Evolutionary conservation across 345 rosid species (phyloP), one percentile per base, ranked within the genome.

Genomic region (Murraya paniculata): DNA sequence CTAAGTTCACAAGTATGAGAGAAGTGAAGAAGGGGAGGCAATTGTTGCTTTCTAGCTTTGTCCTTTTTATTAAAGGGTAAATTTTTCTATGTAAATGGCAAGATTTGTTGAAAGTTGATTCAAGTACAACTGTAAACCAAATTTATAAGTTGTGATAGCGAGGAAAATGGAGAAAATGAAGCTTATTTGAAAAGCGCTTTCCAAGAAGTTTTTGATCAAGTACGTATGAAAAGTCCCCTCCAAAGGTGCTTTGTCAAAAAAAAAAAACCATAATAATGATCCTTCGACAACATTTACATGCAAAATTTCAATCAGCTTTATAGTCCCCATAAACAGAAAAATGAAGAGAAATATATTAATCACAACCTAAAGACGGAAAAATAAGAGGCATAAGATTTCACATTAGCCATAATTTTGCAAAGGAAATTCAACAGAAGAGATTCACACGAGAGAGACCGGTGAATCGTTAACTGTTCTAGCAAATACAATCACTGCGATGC

Each of bases 81-180:
- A 16, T 35, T 38, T 74, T 61, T 60, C 27, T 27, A 4, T 0
- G 11, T 0, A 56, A 72, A 25, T 19, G 35, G 6, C 48, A 28
- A n/a, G 53, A 65, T 7, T 72, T 36, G 35, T 72, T 72, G 65
- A 72, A 72, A 72, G 19, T 24, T 24, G 50, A 57, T n/a, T 28
- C 55, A 73, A 22, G 64, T 36, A 73, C 66, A 73, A 57, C 66
- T 73, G 66, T 14, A 24, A 2, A 11, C 55, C 76, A 58, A 1
- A 13, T 33, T 38, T 10, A 24, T n/a, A 22, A 2, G 24, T 56
- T 56, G 11, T 56, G 9, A 56, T 56, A 19, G 22, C 68, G n/a
- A 33, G 7, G 25, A 19, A 64, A 64, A 64, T 7, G 68, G 24
- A 45, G 48, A 28, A 1, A 69, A 16, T 18, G 33, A 68, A 68